Evolutionary conservation across 2,329 filamentous ascomycete species (phyloP).

Genomic region (Ophiostoma populinum): DNA sequence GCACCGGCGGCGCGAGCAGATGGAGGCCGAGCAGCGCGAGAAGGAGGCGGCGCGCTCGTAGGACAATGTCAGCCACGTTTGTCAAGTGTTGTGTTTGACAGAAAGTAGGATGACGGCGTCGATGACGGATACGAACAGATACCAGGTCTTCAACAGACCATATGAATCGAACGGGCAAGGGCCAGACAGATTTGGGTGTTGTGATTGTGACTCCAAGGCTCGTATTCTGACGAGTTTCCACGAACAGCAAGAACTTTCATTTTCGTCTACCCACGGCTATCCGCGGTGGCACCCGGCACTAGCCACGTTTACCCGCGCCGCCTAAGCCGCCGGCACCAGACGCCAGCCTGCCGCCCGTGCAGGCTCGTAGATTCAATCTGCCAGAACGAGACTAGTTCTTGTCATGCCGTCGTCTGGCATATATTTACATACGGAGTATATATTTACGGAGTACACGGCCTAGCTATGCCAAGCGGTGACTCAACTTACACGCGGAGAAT

Average conservation of each 20-base stretch:
- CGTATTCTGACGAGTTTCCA: neutral
- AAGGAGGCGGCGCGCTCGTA: neutral
- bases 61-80: neutral
- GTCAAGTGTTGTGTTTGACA: neutral
- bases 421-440: no score
- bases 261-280: slow-evolving; percentile 6
- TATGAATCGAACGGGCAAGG: no score
- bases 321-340: slow-evolving; percentile 7
- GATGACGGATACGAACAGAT: slow-evolving; percentile 1
- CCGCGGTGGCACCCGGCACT: slow-evolving; percentile 1
- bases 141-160: slow-evolving; percentile 6
- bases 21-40: slow-evolving; percentile 41
- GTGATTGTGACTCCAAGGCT: neutral
- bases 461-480: no score
- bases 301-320: neutral
- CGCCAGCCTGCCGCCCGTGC: slow-evolving; percentile 13
- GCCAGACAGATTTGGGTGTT: no score
- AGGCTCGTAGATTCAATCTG: no score
- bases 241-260: neutral
- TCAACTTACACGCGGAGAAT: no score
- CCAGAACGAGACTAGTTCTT: no score
- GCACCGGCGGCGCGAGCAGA: slow-evolving; percentile 40
- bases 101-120: neutral
- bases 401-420: no score
- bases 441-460: no score